Evolutionary conservation across 2,329 filamentous ascomycete genomes (phyloP), one percentile per base, ranked within the genome.

Genomic region (Pyrenophora tritici-repentis): DNA sequence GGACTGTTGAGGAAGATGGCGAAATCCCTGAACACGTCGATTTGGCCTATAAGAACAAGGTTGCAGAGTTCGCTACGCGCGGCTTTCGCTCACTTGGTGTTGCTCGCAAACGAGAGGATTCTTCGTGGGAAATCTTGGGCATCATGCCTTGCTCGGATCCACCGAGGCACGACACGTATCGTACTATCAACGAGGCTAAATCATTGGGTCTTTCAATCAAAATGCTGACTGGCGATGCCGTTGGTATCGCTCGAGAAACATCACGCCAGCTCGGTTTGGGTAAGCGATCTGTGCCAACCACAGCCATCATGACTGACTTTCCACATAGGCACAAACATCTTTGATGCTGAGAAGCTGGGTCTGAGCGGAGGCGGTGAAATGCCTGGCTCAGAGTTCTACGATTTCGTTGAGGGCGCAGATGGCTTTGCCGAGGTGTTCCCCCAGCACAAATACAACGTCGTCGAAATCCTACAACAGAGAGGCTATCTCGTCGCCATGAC

Each of bases 141-240:
- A 96, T 96, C 69, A 93, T 96, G 89, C 91, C 91, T 70, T 96
- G 91, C 83, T 90, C 87, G 67, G 91, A 96, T 75, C 91, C 91
- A 66, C 91, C 91, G 64, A 89, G 91, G 71, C 86, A 95, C 79
- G 91, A 96, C 71, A 96, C 91, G 65, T 90, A 87, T 67, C 89
- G 90, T 75, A 96, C 91, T 56, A 89, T 96, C 78, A 88, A 89
- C 75, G 91, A 96, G 77, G 91, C 91, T 70, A 93, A 94, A 82
- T 83, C 81, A 59, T 85, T 96, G 52, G 91, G 91, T 81, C 82
- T 96, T 56, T 91, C 88, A 63, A 91, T 96, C 78, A 96, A 96
- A 83, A 96, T 96, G 90, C 84, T 96, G 79, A 96, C 91, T 78
- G 91, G 91, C 83, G 91, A 96, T 73, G 90, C 91, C 62, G 91